phyloP scores from a whole-genome alignment of 371 early-diverging fungal species.

The Homolaphlyctis polyrhiza region DNA sequence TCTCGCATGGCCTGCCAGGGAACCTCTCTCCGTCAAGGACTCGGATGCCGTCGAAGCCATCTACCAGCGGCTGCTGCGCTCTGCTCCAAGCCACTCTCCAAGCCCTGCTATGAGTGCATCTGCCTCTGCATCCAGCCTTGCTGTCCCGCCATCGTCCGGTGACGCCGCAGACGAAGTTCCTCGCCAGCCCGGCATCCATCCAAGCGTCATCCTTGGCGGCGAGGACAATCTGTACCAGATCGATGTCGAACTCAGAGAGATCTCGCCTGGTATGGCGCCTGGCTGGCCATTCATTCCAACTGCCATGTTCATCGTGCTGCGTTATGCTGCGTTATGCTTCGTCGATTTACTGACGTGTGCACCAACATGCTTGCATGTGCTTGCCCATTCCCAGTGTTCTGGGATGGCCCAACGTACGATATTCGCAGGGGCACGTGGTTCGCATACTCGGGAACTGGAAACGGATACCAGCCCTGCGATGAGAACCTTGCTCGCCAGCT shows the following conservation, averaged over 20 bases:
- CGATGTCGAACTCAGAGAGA: conserved; percentile 61
- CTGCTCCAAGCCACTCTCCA: not conserved
- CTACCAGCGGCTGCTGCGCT: conserved; percentile 16
- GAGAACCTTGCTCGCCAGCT: conserved; percentile 71
- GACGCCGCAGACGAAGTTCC: not conserved
- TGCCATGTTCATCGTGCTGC: too few species aligned
- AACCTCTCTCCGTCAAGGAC: conserved; percentile 29
- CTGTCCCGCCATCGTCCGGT: not conserved
- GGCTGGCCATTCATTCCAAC: too few species aligned
- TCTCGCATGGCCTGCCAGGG: conserved; percentile 12
- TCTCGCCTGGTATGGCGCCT: conserved; percentile 39
- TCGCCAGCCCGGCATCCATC: not conserved
- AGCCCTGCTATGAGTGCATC: not conserved
- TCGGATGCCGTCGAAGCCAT: conserved; percentile 28
- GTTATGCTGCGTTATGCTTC: too few species aligned
- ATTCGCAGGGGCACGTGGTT: conserved; percentile 83
- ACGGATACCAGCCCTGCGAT: conserved; percentile 71
- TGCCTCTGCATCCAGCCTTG: not conserved
- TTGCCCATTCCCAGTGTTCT: conserved; percentile 53
- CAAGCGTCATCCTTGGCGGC: conserved; percentile 18
- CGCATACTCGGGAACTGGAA: conserved; percentile 51
- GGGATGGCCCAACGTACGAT: conserved; percentile 77
- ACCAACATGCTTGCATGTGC: not conserved
- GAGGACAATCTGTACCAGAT: conserved; percentile 79
- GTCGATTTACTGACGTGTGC: not conserved